Evolutionary conservation across 2,329 filamentous ascomycete species (phyloP), one percentile per base, ranked within the genome.

Genomic region (Lecanicillium sp.): DNA sequence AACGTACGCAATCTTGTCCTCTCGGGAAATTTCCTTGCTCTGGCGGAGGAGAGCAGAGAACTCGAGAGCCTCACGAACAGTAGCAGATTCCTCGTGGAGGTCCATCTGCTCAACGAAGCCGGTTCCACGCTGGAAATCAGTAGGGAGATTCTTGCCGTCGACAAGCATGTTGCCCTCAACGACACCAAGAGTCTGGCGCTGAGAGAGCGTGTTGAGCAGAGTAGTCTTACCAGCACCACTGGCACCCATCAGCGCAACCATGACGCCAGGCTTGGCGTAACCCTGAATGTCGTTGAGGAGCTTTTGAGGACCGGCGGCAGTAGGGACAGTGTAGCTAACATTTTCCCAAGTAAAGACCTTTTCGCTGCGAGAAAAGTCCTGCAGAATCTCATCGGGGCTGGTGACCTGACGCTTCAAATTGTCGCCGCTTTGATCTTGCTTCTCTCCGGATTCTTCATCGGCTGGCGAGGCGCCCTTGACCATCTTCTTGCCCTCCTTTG

Each of bases 171-270:
- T 78, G 35, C 86, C 86, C 2, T 71, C 74, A 9, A 90, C 75
- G 15, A 83, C 78, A 51, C 86, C 86, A 67, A 85, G 70, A 13
- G 66, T 78, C 54, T 87, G 80, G 3, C 85, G 75, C 51, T 89
- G 83, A 0, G 84, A 79, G 1, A 76, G 55, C 0, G 83, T 86
- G 57, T 92, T 88, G 14, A 94, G 68, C 0, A 94, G 64, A 0
- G 86, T 92, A 0, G 85, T 89, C 62, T 94, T 94, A 11, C 86
- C 87, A 8, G 87, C 86, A 31, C 84, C 85, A 4, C 78, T 85
- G 2, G 83, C 83, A 38, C 87, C 87, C 69, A 92, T 85, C 1
- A 94, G 65, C 0, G 86, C 86, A 31, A 86, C 78, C 73, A 94
- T 80, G 14, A 83, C 62, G 14, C 86, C 85, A 1, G 86, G 86